Percentiles rank a stretch among this genome's conserved stretches.
phyloP scores from a whole-genome alignment of 352 stramenopile species.

The Phytophthora podocarpi region DNA sequence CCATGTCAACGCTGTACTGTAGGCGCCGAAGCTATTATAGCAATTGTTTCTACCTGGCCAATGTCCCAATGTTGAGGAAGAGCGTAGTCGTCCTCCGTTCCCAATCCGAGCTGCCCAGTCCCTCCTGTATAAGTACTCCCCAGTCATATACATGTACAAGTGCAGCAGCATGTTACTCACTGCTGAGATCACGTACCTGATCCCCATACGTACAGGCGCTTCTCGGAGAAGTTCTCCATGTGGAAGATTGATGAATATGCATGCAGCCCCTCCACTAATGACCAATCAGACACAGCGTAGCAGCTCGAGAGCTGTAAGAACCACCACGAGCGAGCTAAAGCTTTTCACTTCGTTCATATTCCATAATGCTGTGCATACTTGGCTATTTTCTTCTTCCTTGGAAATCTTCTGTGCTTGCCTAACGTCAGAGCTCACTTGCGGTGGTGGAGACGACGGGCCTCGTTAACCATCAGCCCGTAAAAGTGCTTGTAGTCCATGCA shows the following conservation, averaged over 20 bases:
- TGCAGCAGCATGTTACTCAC: background rate
- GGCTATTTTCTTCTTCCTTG: background rate
- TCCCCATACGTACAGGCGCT: slow-evolving; percentile 57
- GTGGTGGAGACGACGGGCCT: slow-evolving; percentile 61
- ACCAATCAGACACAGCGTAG: slow-evolving; percentile 29
- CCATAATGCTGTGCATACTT: slow-evolving; percentile 3
- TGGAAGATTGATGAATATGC: slow-evolving; percentile 4
- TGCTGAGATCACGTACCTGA: slow-evolving; percentile 42
- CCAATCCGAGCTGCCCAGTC: slow-evolving; percentile 67
- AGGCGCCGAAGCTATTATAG: background rate
- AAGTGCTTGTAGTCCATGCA: slow-evolving; percentile 88
- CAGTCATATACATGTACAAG: background rate
- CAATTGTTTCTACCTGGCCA: slow-evolving; percentile 9
- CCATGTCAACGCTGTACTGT: background rate
- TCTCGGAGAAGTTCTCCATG: too few relatives aligned
- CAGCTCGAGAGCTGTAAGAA: too few relatives aligned
- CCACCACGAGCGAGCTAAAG: too few relatives aligned
- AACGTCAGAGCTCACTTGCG: slow-evolving; percentile 46
- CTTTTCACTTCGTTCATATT: slow-evolving; percentile 12
- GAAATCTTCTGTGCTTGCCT: background rate
- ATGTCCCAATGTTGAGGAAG: slow-evolving; percentile 51
- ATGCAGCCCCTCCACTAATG: slow-evolving; percentile 8
- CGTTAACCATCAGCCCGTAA: slow-evolving; percentile 82
- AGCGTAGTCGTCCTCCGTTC: slow-evolving; percentile 55
- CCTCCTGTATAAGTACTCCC: slow-evolving; percentile 43